A percentile compares a stretch with the other conserved stretches of the same genome.
phyloP scores from a whole-genome alignment of 2,329 filamentous ascomycete species.

The Apiospora marii region DNA sequence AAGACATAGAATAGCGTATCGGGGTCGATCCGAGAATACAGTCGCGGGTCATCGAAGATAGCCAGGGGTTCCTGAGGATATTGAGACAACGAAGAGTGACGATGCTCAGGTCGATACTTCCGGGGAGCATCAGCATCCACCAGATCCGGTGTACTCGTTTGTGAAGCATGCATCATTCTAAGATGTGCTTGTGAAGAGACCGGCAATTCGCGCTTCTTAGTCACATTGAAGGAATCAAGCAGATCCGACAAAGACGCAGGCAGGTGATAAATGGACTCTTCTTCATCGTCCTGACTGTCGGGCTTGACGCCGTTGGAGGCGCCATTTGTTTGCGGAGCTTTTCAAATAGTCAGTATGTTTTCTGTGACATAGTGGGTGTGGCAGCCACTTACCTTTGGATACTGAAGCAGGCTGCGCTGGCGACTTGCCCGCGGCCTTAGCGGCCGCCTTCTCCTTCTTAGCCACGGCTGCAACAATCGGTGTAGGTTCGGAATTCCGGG shows the following conservation, averaged over 20 bases:
- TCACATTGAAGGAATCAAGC: slow-evolving; percentile 87
- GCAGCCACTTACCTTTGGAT: slow-evolving; percentile 50
- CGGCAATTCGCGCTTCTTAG: slow-evolving; percentile 72
- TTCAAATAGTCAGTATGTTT: slow-evolving; percentile 29
- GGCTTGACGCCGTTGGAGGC: slow-evolving; percentile 59
- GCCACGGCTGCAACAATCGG: slow-evolving; percentile 36
- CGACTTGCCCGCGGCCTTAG: slow-evolving; percentile 55
- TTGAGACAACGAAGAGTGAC: slow-evolving; percentile 77
- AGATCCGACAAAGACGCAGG: slow-evolving; percentile 89
- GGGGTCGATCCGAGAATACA: slow-evolving; percentile 90
- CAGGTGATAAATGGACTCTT: slow-evolving; percentile 88
- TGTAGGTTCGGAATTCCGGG: slow-evolving; percentile 44
- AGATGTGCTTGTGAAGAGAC: slow-evolving; percentile 72
- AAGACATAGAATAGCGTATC: slow-evolving; percentile 99
- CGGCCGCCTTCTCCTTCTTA: slow-evolving; percentile 44
- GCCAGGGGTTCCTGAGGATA: slow-evolving; percentile 93
- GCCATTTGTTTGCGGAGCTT: slow-evolving; percentile 58
- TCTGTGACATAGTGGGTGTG: slow-evolving; percentile 29
- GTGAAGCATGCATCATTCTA: slow-evolving; percentile 78
- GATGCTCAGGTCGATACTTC: slow-evolving; percentile 84
- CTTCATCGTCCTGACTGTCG: slow-evolving; percentile 50
- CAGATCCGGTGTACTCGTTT: slow-evolving; percentile 75
- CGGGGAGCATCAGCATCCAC: slow-evolving; percentile 83
- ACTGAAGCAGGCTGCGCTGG: slow-evolving; percentile 52
- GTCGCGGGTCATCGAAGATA: slow-evolving; percentile 87